Evolutionary conservation across 169 alveolate genomes (phyloP).

Genomic region (Plasmodium berghei): DNA sequence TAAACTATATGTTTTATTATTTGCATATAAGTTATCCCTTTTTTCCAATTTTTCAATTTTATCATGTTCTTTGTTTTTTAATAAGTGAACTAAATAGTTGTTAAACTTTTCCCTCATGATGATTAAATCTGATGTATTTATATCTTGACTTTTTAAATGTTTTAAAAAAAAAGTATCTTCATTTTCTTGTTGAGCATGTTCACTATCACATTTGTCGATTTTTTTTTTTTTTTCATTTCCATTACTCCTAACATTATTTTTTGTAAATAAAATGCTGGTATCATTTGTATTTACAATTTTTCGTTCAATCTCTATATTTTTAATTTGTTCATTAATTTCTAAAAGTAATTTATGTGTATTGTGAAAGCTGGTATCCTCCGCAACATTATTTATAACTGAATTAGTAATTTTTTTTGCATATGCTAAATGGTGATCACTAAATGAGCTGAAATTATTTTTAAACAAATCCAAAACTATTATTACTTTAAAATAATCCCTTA

Average conservation of each 20-base stretch:
- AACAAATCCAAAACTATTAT: constrained; percentile 38
- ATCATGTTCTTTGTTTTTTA: constrained; percentile 67
- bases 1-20: constrained; percentile 73
- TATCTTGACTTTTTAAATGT: constrained; percentile 8
- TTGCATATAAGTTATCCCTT: constrained; percentile 67
- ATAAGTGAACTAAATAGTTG: constrained; percentile 19
- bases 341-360: constrained; percentile 30
- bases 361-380: constrained; percentile 10
- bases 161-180: background rate
- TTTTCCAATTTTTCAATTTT: constrained; percentile 68
- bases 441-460: constrained; percentile 36
- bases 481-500: constrained; percentile 65
- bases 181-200: constrained; percentile 7
- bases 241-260: constrained; percentile 3
- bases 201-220: background rate
- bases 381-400: constrained; percentile 37
- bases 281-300: constrained; percentile 17
- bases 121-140: constrained; percentile 11
- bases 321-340: constrained; percentile 65
- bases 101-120: constrained; percentile 49
- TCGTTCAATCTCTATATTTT: constrained; percentile 49
- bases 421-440: constrained; percentile 33
- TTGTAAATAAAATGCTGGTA: background rate
- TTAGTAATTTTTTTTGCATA: constrained; percentile 47
- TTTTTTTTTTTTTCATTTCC: constrained; percentile 1